A percentile compares a stretch with the other conserved stretches of the same genome.
Evolutionary conservation across 176 grass and related monocot genomes (phyloP).

Genomic region (Neostapfia colusana): DNA sequence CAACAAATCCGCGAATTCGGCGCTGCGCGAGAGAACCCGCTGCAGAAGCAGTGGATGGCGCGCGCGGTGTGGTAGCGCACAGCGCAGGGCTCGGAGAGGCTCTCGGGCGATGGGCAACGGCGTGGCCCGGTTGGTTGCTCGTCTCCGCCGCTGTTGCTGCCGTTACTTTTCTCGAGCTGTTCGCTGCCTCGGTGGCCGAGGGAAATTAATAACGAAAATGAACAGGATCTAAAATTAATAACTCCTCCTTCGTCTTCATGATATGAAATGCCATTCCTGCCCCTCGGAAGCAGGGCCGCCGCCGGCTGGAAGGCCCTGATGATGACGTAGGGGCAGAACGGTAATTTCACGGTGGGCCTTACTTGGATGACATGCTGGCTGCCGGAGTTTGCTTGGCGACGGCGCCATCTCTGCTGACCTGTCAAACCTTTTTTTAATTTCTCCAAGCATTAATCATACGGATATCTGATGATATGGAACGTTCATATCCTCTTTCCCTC

Average conservation of each 20-base stretch:
- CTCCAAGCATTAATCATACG: neutral
- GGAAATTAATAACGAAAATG: neutral
- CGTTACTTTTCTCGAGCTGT: conserved; percentile 45
- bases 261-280: no score
- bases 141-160: conserved; percentile 36
- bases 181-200: conserved; percentile 46
- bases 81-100: conserved; percentile 5
- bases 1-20: neutral
- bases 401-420: no score
- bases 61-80: neutral
- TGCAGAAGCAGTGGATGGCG: neutral
- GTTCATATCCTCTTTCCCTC: no score
- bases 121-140: conserved; percentile 22
- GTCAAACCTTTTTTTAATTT: neutral
- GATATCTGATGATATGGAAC: no score
- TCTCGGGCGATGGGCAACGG: conserved; percentile 39
- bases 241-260: no score
- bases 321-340: no score
- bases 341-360: no score
- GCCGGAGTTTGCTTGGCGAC: no score
- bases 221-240: no score
- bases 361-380: no score
- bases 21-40: neutral
- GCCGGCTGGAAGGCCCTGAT: no score
- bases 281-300: no score